Evolutionary conservation across 2,329 filamentous ascomycete genomes (phyloP), one percentile per base, ranked within the genome.

Genomic region (Stagonosporopsis cucurbitacearum): DNA sequence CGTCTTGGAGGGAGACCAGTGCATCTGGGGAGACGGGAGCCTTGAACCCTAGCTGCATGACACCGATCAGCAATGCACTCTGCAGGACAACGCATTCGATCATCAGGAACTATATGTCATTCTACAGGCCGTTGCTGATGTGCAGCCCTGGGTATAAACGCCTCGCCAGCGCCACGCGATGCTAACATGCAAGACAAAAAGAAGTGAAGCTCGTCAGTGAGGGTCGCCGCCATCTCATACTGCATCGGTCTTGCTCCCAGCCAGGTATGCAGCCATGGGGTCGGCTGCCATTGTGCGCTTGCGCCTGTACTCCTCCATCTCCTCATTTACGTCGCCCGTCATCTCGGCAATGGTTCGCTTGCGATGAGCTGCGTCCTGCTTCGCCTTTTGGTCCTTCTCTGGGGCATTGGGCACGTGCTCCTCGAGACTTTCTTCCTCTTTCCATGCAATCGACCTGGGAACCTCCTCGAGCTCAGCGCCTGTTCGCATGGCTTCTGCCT

Each of bases 261-360:
- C 65, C 41, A 96, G 75, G 65, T 91, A 86, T 6, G 86, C 87
- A 1, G 91, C 90, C 93, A 96, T 96, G 0, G 93, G 93, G 78
- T 96, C 93, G 60, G 91, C 85, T 0, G 88, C 86, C 25, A 86
- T 86, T 47, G 86, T 84, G 61, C 88, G 83, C 72, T 92, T 93
- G 64, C 86, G 84, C 66, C 92, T 86, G 74, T 96, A 96, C 57
- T 89, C 87, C 54, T 97, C 93, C 79, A 96, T 84, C 63, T 96
- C 92, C 70, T 96, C 91, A 0, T 88, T 88, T 12, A 95, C 83
- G 1, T 89, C 90, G 20, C 85, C 86, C 66, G 89, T 86, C 82
- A 96, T 88, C 71, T 96, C 90, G 51, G 90, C 86, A 26, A 91
- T 78, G 1, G 88, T 90, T 40, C 92, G 84, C 75, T 96, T 94